A percentile compares a stretch with the other conserved stretches of the same genome.
These are phyloP conservation scores for Ceratocystis lukuohia DNA, from an alignment of 2,329 filamentous ascomycete species.

Conservation along the genomic window DNA sequence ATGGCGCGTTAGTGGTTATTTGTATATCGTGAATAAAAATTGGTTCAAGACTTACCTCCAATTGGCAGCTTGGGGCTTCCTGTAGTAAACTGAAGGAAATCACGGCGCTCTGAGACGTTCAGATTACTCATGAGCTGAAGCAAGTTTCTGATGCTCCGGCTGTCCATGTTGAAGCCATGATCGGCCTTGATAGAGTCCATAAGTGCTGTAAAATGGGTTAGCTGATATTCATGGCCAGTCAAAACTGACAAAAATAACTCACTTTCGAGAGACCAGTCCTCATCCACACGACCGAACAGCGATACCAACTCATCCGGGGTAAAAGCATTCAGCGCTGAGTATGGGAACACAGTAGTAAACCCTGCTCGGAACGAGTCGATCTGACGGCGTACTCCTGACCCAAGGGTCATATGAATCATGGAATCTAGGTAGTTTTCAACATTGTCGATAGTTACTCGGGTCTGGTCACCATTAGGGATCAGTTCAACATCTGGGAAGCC, in stretches of 20 bases:
- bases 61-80: conserved; percentile 97
- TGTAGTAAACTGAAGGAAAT: conserved; percentile 95
- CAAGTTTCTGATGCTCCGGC: conserved; percentile 83
- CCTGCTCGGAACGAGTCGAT: conserved; percentile 81
- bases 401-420: conserved; percentile 83
- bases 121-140: conserved; percentile 91
- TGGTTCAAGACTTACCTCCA: conserved; percentile 52
- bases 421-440: conserved; percentile 78
- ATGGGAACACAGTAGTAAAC: conserved; percentile 94
- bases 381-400: conserved; percentile 75
- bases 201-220: conserved; percentile 45
- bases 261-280: conserved; percentile 98
- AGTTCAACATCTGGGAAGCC: conserved; percentile 83
- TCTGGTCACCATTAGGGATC: conserved; percentile 57
- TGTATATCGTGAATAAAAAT: neutral
- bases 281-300: conserved; percentile 81
- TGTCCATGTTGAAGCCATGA: conserved; percentile 97
- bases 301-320: conserved; percentile 91
- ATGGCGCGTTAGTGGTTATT: neutral
- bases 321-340: conserved; percentile 80
- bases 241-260: conserved; percentile 31
- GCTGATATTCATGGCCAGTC: conserved; percentile 10
- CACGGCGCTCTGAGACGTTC: conserved; percentile 57
- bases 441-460: conserved; percentile 73
- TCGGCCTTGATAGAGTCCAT: conserved; percentile 99